Evolutionary conservation across 2,329 filamentous ascomycete genomes (phyloP).

Genomic region (Raffaelea ambrosiae): DNA sequence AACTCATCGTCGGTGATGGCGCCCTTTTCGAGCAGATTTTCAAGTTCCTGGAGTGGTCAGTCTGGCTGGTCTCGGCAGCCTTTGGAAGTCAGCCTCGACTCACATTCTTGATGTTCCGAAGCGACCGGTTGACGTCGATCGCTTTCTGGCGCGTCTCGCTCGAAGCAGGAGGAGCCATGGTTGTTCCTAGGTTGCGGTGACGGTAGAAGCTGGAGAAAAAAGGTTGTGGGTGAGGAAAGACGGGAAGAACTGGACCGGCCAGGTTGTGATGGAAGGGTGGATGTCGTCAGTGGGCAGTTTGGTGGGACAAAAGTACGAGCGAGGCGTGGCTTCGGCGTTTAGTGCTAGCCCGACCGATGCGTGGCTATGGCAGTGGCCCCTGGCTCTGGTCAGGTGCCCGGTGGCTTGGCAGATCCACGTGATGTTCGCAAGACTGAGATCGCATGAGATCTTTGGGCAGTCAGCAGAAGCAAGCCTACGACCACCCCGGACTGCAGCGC

Average conservation of each 20-base stretch:
- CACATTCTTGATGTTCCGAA: constrained; percentile 81
- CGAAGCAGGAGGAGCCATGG: not conserved
- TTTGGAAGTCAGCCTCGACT: constrained; percentile 3
- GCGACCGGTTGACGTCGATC: constrained; percentile 71
- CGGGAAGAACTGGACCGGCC: not conserved
- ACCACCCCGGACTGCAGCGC: no score
- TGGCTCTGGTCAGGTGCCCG: no score
- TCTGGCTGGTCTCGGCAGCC: no score
- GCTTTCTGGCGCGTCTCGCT: constrained; percentile 38
- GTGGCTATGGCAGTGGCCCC: no score
- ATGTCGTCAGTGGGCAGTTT: no score
- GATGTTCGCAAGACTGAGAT: no score
- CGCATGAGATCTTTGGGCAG: no score
- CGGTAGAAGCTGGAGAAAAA: not conserved
- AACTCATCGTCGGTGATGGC: constrained; percentile 70
- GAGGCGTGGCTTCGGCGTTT: no score
- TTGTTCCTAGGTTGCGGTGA: not conserved
- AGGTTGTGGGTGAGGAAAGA: not conserved
- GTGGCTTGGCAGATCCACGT: no score
- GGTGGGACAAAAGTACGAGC: no score
- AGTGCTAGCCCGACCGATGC: no score
- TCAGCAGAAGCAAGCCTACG: no score
- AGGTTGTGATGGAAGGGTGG: not conserved
- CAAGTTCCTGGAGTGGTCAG: constrained; percentile 6
- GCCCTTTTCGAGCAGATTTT: constrained; percentile 66